Evolutionary conservation across 305 asterid species (phyloP).

Genomic region (Plantago coronopus): DNA sequence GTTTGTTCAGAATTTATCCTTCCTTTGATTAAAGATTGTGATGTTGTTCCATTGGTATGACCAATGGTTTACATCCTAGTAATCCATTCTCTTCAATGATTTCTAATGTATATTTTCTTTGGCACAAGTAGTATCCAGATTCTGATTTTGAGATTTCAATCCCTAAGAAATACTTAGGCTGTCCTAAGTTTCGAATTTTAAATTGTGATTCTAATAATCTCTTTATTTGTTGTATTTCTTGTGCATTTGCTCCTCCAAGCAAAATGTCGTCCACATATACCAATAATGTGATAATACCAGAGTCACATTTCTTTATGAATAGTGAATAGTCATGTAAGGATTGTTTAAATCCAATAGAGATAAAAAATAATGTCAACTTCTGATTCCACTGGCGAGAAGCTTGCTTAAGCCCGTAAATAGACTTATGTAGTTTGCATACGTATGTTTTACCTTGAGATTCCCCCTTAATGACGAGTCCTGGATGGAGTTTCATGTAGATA

Average conservation of each 20-base stretch:
- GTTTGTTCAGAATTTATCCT: too few relatives aligned
- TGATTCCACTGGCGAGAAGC: not conserved
- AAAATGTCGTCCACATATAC: constrained; percentile 1
- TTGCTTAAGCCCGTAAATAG: not conserved
- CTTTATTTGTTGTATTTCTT: not conserved
- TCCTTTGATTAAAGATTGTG: too few relatives aligned
- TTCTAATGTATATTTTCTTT: constrained; percentile 4
- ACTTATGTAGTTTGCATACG: not conserved
- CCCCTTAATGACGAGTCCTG: not conserved
- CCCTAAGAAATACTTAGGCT: not conserved
- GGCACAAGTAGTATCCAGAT: not conserved
- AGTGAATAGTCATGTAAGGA: not conserved
- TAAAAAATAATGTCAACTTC: not conserved
- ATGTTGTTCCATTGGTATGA: not conserved
- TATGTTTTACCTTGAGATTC: not conserved
- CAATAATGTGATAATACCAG: not conserved
- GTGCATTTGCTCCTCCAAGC: not conserved
- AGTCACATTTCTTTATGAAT: not conserved
- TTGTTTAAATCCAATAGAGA: not conserved
- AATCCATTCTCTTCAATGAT: constrained; percentile 1
- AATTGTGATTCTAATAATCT: not conserved
- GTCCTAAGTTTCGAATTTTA: not conserved
- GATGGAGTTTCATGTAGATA: not conserved
- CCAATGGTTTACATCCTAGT: not conserved
- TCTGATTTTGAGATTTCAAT: not conserved